Percentiles rank a stretch among this genome's conserved stretches.
Evolutionary conservation across 192 early-diverging fungal species (phyloP).

Genomic region (Dissophora ornata): DNA sequence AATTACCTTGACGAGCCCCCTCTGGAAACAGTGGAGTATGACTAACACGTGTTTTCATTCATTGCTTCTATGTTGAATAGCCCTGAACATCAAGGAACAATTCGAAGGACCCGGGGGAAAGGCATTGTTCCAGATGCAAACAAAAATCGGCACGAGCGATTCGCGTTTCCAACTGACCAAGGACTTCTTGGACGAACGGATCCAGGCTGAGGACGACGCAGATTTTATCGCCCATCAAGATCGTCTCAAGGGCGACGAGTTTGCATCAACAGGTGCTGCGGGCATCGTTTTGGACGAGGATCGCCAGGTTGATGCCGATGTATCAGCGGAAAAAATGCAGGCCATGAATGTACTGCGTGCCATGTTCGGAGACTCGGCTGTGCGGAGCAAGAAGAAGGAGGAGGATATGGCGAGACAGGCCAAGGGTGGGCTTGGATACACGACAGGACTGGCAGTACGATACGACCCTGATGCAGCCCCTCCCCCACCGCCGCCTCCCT

Average conservation of each 20-base stretch:
- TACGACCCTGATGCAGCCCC: slow-evolving; percentile 64
- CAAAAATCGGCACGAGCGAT: slow-evolving; percentile 58
- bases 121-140: slow-evolving; percentile 60
- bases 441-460: slow-evolving; percentile 47
- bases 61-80: slow-evolving; percentile 16
- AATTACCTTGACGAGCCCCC: no score
- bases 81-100: slow-evolving; percentile 60
- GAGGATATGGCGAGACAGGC: slow-evolving; percentile 43
- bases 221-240: slow-evolving; percentile 49
- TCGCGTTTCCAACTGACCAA: slow-evolving; percentile 63
- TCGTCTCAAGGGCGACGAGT: slow-evolving; percentile 16
- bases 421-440: slow-evolving; percentile 46
- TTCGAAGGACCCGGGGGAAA: slow-evolving; percentile 63
- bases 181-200: slow-evolving; percentile 62
- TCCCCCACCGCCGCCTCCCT: slow-evolving; percentile 23
- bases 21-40: no score
- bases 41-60: no score
- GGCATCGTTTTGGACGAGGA: slow-evolving; percentile 50
- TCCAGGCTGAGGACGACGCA: slow-evolving; percentile 33
- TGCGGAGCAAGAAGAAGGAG: slow-evolving; percentile 50
- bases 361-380: slow-evolving; percentile 63
- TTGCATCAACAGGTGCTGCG: slow-evolving; percentile 8
- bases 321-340: slow-evolving; percentile 58
- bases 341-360: slow-evolving; percentile 60
- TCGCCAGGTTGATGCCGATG: slow-evolving; percentile 46